Evolutionary conservation across 2,329 filamentous ascomycete genomes (phyloP), one percentile per base, ranked within the genome.

Genomic region (Fusarium humuli): DNA sequence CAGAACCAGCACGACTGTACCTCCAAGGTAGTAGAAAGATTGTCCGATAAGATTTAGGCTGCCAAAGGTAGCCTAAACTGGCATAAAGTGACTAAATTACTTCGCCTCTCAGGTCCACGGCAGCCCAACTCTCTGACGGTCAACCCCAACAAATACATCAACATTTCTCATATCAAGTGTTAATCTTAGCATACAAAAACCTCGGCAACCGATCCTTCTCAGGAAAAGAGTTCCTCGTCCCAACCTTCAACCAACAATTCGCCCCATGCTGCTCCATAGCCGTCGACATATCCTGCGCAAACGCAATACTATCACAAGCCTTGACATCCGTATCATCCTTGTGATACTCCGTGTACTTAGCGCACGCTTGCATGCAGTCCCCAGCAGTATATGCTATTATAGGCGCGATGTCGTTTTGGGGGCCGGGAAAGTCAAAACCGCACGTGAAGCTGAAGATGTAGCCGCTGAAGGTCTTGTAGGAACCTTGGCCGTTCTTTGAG

Each of bases 301-400:
- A 66, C 3, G 44, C 61, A 18, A 53, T 22, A 7, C 53, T 48
- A 22, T 66, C 42, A 22, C 61, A 66, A 6, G 34, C 25, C 12
- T 27, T 32, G 2, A 14, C 23, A 5, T 44, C 29, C 9, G 41
- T 11, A 1, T 47, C 27, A 7, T 22, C 50, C n/a, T n/a, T 34
- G 2, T 65, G 44, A 8, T 32, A 3, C 3, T 44, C 29, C 1
- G 48, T 66, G 7, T 65, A 60, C 37, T 34, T 34, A 5, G 47
- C 61, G 14, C 63, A 60, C 4, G 63, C 63, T 3, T 59, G 42
- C 47, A 66, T 64, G 1, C 54, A 65, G 16, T 66, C 63, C 9
- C 27, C 44, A 4, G 55, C 48, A 4, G 47, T 65, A 13, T 66
- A 66, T 2, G 60, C 61, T 11, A 66, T 42, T 3, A 66, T 7